These are phyloP conservation scores for Azolla pinnata DNA, from an alignment of 75 land plant genomes.

Conservation along the genomic window DNA sequence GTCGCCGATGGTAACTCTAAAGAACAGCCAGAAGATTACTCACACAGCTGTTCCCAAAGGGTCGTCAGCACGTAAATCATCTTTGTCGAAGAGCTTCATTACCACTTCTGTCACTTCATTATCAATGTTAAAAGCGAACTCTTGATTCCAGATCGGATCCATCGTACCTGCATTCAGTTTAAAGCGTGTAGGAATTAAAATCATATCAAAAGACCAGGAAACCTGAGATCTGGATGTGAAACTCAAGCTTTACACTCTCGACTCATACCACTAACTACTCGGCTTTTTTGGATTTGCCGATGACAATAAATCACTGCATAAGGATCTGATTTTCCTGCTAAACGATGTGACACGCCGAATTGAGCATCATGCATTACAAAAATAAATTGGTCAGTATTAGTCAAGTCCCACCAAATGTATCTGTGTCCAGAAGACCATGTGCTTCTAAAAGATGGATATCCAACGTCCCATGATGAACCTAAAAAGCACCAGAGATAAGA, in stretches of 20 bases:
- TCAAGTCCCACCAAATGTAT: constrained; percentile 1
- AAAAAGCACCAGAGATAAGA: too few relatives aligned
- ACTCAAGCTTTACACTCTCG: too few relatives aligned
- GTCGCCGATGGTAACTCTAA: too few relatives aligned
- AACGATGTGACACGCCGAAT: too few relatives aligned
- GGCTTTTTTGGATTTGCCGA: not conserved
- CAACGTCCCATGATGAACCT: constrained; percentile 2
- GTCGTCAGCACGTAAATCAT: constrained; percentile 4
- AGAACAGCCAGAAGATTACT: not conserved
- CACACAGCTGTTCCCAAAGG: not conserved
- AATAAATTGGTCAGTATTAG: too few relatives aligned
- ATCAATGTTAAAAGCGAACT: not conserved
- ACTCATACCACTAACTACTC: not conserved
- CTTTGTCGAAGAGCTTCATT: constrained; percentile 8
- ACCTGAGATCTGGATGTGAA: not conserved
- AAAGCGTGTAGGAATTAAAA: too few relatives aligned
- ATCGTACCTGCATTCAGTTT: constrained; percentile 1
- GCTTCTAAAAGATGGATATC: constrained; percentile 4
- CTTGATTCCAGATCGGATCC: constrained; percentile 4
- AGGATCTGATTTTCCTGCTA: constrained; percentile 5
- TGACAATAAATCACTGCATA: constrained; percentile 7
- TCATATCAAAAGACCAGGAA: too few relatives aligned
- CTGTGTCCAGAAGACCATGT: not conserved
- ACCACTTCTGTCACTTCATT: constrained; percentile 1
- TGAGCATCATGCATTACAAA: too few relatives aligned